Conservation (phyloP, 2,329 filamentous ascomycete species). For the Apiospora kogelbergensis region DNA sequence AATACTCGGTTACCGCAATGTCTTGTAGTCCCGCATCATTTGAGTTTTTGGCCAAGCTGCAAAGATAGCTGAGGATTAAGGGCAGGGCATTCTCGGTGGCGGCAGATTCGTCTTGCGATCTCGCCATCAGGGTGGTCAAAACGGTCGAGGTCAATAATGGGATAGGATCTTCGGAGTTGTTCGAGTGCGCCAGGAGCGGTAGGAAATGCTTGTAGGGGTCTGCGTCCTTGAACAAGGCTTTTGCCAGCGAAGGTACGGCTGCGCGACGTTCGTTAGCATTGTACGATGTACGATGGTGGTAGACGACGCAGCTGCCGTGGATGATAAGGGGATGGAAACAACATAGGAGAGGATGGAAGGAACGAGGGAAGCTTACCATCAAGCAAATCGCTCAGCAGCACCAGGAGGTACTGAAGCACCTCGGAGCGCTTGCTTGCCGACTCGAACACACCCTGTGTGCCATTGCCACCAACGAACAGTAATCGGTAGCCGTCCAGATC, state of each 20-base stretch:
- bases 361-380: constrained; percentile 59
- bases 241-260: constrained; percentile 80
- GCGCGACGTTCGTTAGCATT: constrained; percentile 19
- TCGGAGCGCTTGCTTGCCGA: constrained; percentile 82
- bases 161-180: constrained; percentile 73
- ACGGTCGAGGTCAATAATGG: constrained; percentile 88
- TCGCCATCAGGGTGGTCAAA: constrained; percentile 74
- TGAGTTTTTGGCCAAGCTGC: constrained; percentile 76
- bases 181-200: constrained; percentile 78
- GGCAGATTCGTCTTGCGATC: constrained; percentile 60
- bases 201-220: constrained; percentile 83
- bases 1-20: constrained; percentile 91
- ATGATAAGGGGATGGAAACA: background rate
- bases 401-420: constrained; percentile 92
- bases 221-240: constrained; percentile 71
- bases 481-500: constrained; percentile 78
- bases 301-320: background rate
- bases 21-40: constrained; percentile 86
- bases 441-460: constrained; percentile 73
- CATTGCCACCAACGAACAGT: constrained; percentile 76
- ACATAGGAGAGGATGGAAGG: constrained; percentile 10
- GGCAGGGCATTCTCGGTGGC: constrained; percentile 74
- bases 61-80: constrained; percentile 82
- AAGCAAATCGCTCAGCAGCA: constrained; percentile 83
- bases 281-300: background rate